Base-by-base conservation (phyloP, 2,329 filamentous ascomycete species). In the Epichloe festucae region DNA sequence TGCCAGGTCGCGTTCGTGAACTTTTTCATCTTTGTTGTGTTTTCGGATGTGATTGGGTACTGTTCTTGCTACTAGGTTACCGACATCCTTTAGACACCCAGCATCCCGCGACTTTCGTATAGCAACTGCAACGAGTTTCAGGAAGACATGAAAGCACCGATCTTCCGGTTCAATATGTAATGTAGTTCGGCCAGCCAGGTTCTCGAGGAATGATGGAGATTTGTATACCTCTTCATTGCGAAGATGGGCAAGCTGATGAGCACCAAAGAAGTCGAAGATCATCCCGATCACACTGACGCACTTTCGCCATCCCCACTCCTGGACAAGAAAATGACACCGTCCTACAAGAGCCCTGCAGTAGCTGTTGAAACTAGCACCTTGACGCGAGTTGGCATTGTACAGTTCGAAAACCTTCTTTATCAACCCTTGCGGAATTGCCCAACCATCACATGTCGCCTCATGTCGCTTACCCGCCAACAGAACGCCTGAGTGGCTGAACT, bases 251-350 rank as follows among this genome's bases (percentile, higher is more conserved):
- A 85, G 71, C 45, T 77, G 73, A 55, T 81, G 78, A 2, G 75
- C 75, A 10, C 79, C 81, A 57, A 85, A 85, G 59, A 84, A 85
- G 63, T 85, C 81, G 55, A 85, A 85, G 3, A 85, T 74, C 2
- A 74, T 70, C 1, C 81, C 79, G 35, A 84, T 68, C 14, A 84
- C 71, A 11, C 72, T 67, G 46, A 74, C 76, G 57, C 75, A 78
- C 54, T 70, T 77, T 39, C 70, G 70, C 82, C 82, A 85, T 4
- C 79, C 79, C 82, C 82, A 86, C 62, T 81, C 75, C 52, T 75
- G 69, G 46, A 84, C 76, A 10, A 85, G 71, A 59, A 77, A 77
- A 59, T 84, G 75, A 55, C 82, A 85, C 34, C 82, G 76, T 17
- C 72, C 71, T 35, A 84, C 66, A 4, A 82, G 61, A 5, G 78